Evolutionary conservation across 768 basidiomycete species (phyloP).

Genomic region (Austroboletus festivus): DNA sequence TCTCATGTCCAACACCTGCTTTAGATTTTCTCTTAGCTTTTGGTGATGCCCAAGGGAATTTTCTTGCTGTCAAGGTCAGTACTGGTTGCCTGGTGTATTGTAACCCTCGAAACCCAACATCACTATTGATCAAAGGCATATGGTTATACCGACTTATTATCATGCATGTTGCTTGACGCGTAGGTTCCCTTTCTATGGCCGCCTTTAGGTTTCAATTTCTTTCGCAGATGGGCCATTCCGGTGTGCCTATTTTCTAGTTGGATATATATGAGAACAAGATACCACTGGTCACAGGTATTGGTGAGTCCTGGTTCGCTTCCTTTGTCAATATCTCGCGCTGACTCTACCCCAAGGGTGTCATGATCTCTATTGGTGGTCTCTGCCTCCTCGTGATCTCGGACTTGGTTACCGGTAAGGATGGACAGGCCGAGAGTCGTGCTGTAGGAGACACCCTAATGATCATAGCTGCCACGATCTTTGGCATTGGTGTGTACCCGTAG

Average conservation of each 20-base stretch:
- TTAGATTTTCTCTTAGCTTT: slow-evolving; percentile 76
- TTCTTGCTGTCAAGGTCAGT: slow-evolving; percentile 70
- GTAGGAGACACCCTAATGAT: slow-evolving; percentile 86
- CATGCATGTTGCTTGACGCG: slow-evolving; percentile 91
- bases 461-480: slow-evolving; percentile 79
- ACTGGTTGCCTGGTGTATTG: not conserved
- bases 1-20: not conserved
- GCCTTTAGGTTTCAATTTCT: not conserved
- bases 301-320: slow-evolving; percentile 34
- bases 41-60: slow-evolving; percentile 84
- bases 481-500: slow-evolving; percentile 57
- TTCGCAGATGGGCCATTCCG: slow-evolving; percentile 78
- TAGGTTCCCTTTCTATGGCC: slow-evolving; percentile 30
- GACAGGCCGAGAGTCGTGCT: slow-evolving; percentile 55
- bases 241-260: slow-evolving; percentile 78
- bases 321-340: not conserved
- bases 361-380: slow-evolving; percentile 68
- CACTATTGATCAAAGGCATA: slow-evolving; percentile 49
- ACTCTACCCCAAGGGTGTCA: slow-evolving; percentile 49
- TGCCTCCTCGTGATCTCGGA: slow-evolving; percentile 80
- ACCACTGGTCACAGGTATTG: slow-evolving; percentile 80
- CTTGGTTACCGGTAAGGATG: slow-evolving; percentile 70
- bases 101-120: too few relatives aligned
- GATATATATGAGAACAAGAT: slow-evolving; percentile 73
- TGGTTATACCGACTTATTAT: slow-evolving; percentile 80